Base-by-base conservation (phyloP, 2,329 filamentous ascomycete species). In the Aspergillus flavus region DNA sequence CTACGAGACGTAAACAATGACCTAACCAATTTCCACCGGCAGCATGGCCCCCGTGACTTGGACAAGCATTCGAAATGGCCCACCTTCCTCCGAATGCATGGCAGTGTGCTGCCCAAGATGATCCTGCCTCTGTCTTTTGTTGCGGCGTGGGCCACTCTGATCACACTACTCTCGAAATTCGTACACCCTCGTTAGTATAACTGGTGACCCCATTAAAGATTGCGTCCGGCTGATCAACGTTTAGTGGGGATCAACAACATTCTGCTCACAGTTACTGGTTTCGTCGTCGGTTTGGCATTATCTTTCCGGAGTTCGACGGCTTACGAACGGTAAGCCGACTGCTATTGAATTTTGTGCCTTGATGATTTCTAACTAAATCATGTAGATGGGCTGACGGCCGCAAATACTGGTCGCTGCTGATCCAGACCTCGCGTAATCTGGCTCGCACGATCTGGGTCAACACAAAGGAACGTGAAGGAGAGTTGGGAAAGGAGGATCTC, bases 381-480 rank as follows among this genome's bases (percentile, higher is more conserved):
- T 32, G 12, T 50, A 77, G 75, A 68, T 89, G 88, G 73, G 83
- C 82, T 46, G 88, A 91, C 66, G 88, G 88, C 43, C 83, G 88
- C 43, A 87, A 86, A 69, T 86, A 83, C 69, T 90, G 87, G 87
- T 82, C 87, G 1, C 80, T 85, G 61, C 73, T 89, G 54, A 81
- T 82, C 46, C 80, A 87, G 32, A 80, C 82, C 4, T 82, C 84
- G 16, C 84, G 87, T 61, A 87, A 85, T 62, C 74, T 89, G 56
- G 83, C 86, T 4, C 88, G 94, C 26, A 83, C 91, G 11, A 91
- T 95, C 73, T 97, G 94, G 94, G 84, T 97, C 36, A 91, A 96
- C 70, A 83, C 86, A 9, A 72, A 79, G 4, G 90, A 91, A 73
- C 82, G 89, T 19, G 81, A 85, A 68, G 82, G 83, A 34, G 81